Evolutionary conservation across 106 monocot species (phyloP), one percentile per base, ranked within the genome.

Genomic region (Posidonia australis): DNA sequence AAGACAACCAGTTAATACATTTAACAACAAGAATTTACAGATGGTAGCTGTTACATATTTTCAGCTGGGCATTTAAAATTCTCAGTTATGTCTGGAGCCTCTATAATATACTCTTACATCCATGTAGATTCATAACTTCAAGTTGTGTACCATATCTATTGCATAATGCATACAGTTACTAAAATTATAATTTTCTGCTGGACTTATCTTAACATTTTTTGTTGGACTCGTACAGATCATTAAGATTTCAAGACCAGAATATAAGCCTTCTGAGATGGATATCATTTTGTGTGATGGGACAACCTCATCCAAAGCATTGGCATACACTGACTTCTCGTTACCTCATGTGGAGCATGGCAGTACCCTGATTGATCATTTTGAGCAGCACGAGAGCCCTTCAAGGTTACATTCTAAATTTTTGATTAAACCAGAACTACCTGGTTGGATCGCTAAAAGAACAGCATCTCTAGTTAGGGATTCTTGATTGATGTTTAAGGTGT

Each of bases 171-270:
- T 17, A 17, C 13, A 51, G 18, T 6, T 51, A 10, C 19, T 10
- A 51, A 51, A 4, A 51, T 51, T 19, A 51, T 17, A 51, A 16
- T 4, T 17, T 51, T 52, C n/a, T 54, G 10, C 14, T 30, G 19
- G n/a, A n/a, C n/a, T n/a, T n/a, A n/a, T n/a, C n/a, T n/a, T n/a
- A 36, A 36, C 36, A 36, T 36, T 30, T 53, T 41, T n/a, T n/a
- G n/a, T n/a, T n/a, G n/a, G n/a, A n/a, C n/a, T n/a, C n/a, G n/a
- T n/a, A n/a, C 67, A 93, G 93, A 83, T 76, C 78, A 81, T 85
- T 76, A 85, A 89, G 49, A 83, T 93, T 77, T 89, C 83, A 65
- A 85, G 83, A 78, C 48, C 64, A 53, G 93, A 89, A 29, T 93
- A 93, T 63, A 81, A 83, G 62, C 93, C 89, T 13, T 83, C 82